Conservation (phyloP, 1,284 basidiomycete species). For the Ustilago bromivora region DNA sequence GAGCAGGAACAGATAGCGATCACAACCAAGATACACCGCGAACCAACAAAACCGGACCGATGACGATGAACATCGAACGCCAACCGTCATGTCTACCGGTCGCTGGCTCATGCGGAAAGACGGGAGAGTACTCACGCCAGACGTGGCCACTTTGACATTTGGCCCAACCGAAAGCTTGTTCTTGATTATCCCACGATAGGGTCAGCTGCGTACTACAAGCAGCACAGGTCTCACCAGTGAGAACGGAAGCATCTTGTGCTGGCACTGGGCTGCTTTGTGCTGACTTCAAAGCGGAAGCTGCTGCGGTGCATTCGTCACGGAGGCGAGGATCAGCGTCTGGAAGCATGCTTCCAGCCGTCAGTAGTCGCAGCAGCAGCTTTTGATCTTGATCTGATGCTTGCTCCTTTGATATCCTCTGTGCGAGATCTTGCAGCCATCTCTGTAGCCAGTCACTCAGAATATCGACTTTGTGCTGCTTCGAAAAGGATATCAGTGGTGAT, state of each 20-base stretch:
- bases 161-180: conserved; percentile 31
- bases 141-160: conserved; percentile 38
- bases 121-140: conserved; percentile 33
- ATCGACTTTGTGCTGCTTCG: neutral
- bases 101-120: neutral
- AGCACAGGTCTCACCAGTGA: conserved; percentile 30
- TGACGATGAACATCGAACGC: neutral
- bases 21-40: neutral
- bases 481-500: neutral
- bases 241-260: neutral
- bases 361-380: conserved; percentile 1
- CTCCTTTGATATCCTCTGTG: neutral
- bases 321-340: neutral
- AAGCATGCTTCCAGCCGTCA: conserved; percentile 7
- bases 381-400: conserved; percentile 5
- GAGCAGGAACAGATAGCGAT: neutral
- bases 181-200: conserved; percentile 11
- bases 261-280: neutral
- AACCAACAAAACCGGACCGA: neutral
- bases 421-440: conserved; percentile 8
- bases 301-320: neutral
- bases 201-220: conserved; percentile 34
- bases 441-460: conserved; percentile 15
- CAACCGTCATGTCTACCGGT: neutral
- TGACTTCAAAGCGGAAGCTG: neutral